Conservation (phyloP, 2,329 filamentous ascomycete species). For the Penicillium vulpinum region DNA sequence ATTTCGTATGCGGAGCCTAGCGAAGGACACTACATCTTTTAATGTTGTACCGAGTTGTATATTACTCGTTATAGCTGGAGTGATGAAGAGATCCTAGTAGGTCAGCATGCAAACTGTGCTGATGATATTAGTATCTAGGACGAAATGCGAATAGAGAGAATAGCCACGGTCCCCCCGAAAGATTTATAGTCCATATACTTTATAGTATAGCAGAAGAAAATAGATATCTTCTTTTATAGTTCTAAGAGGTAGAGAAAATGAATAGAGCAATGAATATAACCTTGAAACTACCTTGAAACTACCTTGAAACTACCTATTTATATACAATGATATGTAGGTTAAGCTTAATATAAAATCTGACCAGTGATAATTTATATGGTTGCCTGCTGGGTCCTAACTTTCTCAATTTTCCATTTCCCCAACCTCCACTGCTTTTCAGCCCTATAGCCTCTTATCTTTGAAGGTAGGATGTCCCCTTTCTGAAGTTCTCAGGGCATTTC, state of each 20-base stretch:
- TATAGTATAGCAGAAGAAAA: too few relatives aligned
- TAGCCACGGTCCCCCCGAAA: too few relatives aligned
- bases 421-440: not conserved
- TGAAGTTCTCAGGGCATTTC: too few relatives aligned
- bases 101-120: not conserved
- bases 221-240: too few relatives aligned
- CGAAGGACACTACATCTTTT: slow-evolving; percentile 1
- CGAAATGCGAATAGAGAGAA: slow-evolving; percentile 1
- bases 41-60: slow-evolving; percentile 4
- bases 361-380: too few relatives aligned
- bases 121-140: slow-evolving; percentile 6
- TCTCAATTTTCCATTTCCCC: not conserved
- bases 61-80: slow-evolving; percentile 7
- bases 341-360: too few relatives aligned
- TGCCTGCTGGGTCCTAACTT: slow-evolving; percentile 11
- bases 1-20: slow-evolving; percentile 12
- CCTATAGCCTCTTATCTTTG: not conserved
- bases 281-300: too few relatives aligned
- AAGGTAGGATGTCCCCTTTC: not conserved
- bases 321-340: too few relatives aligned
- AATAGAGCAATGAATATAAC: too few relatives aligned
- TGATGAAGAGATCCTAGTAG: slow-evolving; percentile 11
- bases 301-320: too few relatives aligned
- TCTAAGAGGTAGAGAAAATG: too few relatives aligned
- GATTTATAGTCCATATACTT: too few relatives aligned